Conservation (phyloP, 352 stramenopile genomes). For the Saprolegnia diclina region DNA sequence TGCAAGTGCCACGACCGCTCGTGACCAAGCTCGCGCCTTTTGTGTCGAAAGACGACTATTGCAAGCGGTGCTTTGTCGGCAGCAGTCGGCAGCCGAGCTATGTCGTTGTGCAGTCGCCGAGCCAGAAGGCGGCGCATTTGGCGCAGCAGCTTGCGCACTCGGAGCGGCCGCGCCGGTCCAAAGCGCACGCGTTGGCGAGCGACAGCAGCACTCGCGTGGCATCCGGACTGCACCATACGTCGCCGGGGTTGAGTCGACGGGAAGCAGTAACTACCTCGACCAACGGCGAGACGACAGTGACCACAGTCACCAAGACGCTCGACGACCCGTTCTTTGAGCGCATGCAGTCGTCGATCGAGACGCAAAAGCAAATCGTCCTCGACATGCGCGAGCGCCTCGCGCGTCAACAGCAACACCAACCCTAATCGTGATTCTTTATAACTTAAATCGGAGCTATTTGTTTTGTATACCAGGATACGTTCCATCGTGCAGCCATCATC, state of each 20-base stretch:
- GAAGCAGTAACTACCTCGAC: neutral
- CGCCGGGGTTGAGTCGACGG: neutral
- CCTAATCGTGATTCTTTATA: neutral
- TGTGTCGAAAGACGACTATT: conserved; percentile 10
- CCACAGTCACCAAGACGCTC: neutral
- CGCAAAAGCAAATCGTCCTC: conserved; percentile 16
- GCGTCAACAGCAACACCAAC: neutral
- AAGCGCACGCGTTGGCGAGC: conserved; percentile 5
- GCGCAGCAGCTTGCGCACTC: neutral
- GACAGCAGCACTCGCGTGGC: neutral
- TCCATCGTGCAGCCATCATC: too few relatives aligned
- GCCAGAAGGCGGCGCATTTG: neutral
- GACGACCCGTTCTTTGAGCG: neutral
- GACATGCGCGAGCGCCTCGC: conserved; percentile 18
- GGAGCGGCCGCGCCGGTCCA: neutral
- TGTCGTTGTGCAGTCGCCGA: neutral
- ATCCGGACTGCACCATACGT: neutral
- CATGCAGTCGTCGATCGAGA: conserved; percentile 13
- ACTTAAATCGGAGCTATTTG: neutral
- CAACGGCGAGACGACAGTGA: neutral
- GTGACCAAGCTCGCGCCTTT: neutral
- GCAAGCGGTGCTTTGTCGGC: conserved; percentile 21
- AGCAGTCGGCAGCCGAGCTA: neutral
- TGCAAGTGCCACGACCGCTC: neutral
- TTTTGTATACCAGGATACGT: too few relatives aligned